A percentile compares a stretch with the other conserved stretches of the same genome.
Conservation (phyloP, 345 rosid species). For the Camelina neglecta region DNA sequence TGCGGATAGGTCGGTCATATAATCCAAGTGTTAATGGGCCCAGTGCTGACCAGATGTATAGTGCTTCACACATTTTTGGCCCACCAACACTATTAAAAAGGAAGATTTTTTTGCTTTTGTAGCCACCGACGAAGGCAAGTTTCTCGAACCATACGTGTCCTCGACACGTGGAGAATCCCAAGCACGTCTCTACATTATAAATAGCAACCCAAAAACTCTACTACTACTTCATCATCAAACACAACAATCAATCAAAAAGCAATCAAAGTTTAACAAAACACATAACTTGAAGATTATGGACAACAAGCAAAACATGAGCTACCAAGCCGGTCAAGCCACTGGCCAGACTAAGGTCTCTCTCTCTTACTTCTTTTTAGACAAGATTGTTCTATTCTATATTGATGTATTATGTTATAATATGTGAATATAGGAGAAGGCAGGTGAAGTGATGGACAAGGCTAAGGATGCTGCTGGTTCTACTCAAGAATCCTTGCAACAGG, state of each 20-base stretch:
- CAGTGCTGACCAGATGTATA: no score
- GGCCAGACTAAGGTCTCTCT: conserved; percentile 58
- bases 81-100: neutral
- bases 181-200: conserved; percentile 31
- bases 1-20: no score
- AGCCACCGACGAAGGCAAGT: conserved; percentile 20
- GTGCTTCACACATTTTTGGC: no score
- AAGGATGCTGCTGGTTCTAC: conserved; percentile 65
- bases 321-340: conserved; percentile 61
- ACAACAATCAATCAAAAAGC: conserved; percentile 17
- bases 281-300: conserved; percentile 36
- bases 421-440: conserved; percentile 58
- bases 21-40: no score
- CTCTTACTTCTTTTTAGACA: neutral
- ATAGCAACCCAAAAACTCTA: conserved; percentile 4
- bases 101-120: no score
- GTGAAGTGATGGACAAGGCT: conserved; percentile 62
- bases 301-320: conserved; percentile 52
- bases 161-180: conserved; percentile 36
- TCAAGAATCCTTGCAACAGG: conserved; percentile 65
- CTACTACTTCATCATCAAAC: neutral
- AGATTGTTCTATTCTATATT: neutral
- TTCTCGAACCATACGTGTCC: conserved; percentile 35
- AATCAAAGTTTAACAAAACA: conserved; percentile 4
- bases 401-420: neutral